Conservation (phyloP, 768 basidiomycete genomes). For the Termitomyces sp. region DNA sequence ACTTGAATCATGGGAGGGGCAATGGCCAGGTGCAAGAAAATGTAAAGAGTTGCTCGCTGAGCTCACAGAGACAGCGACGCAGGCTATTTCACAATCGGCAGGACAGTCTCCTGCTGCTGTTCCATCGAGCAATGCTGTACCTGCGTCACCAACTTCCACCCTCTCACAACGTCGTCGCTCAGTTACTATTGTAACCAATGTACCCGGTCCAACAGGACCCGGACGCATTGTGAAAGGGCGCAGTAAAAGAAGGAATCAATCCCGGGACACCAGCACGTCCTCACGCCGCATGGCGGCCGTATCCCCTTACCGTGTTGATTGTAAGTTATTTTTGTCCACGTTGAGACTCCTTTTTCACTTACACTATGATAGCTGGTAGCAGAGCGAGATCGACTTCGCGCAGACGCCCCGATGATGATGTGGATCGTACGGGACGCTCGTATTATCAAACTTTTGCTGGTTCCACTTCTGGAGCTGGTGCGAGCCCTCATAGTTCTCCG, state of each 20-base stretch:
- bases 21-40: constrained; percentile 86
- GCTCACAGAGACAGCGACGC: constrained; percentile 63
- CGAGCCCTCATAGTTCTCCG: constrained; percentile 74
- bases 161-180: constrained; percentile 52
- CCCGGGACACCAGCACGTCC: constrained; percentile 50
- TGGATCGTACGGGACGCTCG: constrained; percentile 39
- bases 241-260: constrained; percentile 52
- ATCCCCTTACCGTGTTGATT: constrained; percentile 64
- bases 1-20: constrained; percentile 78
- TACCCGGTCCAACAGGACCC: constrained; percentile 31
- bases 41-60: constrained; percentile 80
- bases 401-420: constrained; percentile 64
- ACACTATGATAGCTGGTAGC: constrained; percentile 44
- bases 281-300: constrained; percentile 55
- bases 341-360: constrained; percentile 11
- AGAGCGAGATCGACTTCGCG: constrained; percentile 75
- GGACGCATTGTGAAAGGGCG: constrained; percentile 48
- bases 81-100: constrained; percentile 50
- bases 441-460: constrained; percentile 58
- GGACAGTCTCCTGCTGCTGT: constrained; percentile 15
- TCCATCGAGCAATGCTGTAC: constrained; percentile 7
- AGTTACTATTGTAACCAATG: constrained; percentile 45
- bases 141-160: constrained; percentile 23
- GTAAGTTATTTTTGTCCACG: constrained; percentile 35
- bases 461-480: constrained; percentile 40